Percentiles rank a stretch among this genome's conserved stretches.
Conservation (phyloP, 768 basidiomycete genomes). For the Obba rivulosa region DNA sequence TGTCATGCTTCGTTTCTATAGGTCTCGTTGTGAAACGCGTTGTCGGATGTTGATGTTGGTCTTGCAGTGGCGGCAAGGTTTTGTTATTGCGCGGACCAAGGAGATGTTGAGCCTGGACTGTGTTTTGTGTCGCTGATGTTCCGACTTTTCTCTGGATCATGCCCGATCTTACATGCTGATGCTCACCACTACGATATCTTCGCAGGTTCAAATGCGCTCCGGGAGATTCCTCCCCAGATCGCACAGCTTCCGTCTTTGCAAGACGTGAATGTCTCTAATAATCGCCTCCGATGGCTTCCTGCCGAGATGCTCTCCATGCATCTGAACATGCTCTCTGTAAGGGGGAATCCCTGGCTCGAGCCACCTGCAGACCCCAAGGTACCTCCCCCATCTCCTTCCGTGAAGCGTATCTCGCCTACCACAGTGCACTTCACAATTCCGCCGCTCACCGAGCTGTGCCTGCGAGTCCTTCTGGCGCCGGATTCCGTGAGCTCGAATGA, state of each 20-base stretch:
- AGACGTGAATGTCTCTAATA: conserved; percentile 58
- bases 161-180: background rate
- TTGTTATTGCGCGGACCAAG: background rate
- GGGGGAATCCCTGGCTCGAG: conserved; percentile 56
- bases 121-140: too few species aligned
- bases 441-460: conserved; percentile 32
- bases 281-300: conserved; percentile 54
- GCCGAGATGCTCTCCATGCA: conserved; percentile 58
- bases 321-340: conserved; percentile 40
- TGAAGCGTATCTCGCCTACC: conserved; percentile 6
- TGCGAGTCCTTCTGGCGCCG: conserved; percentile 32
- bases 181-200: background rate
- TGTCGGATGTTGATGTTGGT: background rate
- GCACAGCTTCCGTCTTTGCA: conserved; percentile 44
- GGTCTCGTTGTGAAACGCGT: background rate
- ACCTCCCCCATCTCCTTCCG: too few species aligned
- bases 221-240: conserved; percentile 59
- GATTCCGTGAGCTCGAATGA: background rate
- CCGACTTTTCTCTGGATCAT: too few species aligned
- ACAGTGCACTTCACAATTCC: conserved; percentile 18
- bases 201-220: conserved; percentile 53
- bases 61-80: background rate
- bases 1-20: background rate
- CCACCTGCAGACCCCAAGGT: conserved; percentile 18
- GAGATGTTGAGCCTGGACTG: too few species aligned